A percentile compares a stretch with the other conserved stretches of the same genome.
These are phyloP conservation scores for Hypoxylon crocopeplum DNA, from an alignment of 495 filamentous ascomycete species.

Conservation along the genomic window DNA sequence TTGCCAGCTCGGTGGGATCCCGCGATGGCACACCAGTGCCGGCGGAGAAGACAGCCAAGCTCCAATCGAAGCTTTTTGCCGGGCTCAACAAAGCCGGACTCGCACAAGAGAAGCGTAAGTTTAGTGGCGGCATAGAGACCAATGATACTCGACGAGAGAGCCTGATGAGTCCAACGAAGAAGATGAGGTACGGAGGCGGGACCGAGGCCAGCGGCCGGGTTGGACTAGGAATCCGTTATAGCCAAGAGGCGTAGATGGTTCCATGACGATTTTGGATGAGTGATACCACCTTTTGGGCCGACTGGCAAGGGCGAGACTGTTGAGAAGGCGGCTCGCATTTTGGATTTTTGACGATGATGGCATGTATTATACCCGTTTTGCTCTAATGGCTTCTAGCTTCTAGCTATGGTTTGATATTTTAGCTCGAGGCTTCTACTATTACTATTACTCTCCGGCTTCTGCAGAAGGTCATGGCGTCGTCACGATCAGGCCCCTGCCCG, in stretches of 20 bases:
- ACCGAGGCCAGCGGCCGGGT: constrained; percentile 51
- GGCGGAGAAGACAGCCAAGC: constrained; percentile 53
- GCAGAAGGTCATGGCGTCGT: too few species aligned
- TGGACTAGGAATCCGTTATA: constrained; percentile 69
- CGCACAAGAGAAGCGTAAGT: constrained; percentile 64
- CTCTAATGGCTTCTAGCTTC: too few species aligned
- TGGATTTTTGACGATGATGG: too few species aligned
- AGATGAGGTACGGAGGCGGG: constrained; percentile 57
- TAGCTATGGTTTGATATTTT: too few species aligned
- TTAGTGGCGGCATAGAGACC: constrained; percentile 51
- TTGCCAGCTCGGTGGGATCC: constrained; percentile 51
- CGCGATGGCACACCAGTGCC: constrained; percentile 51
- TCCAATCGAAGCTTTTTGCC: constrained; percentile 74
- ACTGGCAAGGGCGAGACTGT: too few species aligned
- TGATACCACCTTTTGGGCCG: too few species aligned
- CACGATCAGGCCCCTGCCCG: too few species aligned
- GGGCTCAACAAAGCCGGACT: constrained; percentile 65
- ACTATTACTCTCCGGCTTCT: too few species aligned
- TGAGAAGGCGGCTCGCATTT: too few species aligned
- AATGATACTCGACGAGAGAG: constrained; percentile 42
- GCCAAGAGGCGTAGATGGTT: constrained; percentile 36
- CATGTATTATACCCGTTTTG: too few species aligned
- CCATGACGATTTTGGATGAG: too few species aligned
- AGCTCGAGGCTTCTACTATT: too few species aligned
- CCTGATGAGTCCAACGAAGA: constrained; percentile 61